Conservation (phyloP, 208 protist genomes). For the Entamoeba histolytica region DNA sequence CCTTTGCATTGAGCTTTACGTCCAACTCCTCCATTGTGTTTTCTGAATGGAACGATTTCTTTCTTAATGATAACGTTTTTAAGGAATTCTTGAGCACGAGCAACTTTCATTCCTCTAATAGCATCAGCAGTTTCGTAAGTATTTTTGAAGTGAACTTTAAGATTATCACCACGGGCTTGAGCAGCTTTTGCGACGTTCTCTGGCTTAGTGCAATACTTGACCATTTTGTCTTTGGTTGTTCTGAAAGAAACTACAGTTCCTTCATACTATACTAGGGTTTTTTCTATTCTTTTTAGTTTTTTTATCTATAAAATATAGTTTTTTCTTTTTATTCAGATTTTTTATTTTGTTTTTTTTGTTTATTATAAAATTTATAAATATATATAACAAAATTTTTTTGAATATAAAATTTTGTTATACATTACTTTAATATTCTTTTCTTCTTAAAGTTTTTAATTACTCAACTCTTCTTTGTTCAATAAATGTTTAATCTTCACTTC, state of each 20-base stretch:
- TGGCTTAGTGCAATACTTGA: not conserved
- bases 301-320: no score
- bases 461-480: no score
- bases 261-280: not conserved
- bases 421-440: no score
- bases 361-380: no score
- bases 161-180: conserved; percentile 41
- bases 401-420: no score
- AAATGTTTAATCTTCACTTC: no score
- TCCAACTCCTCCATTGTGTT: conserved; percentile 58
- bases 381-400: no score
- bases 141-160: conserved; percentile 68
- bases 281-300: not conserved
- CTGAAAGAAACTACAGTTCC: not conserved
- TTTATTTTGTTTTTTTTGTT: no score
- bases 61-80: conserved; percentile 53
- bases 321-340: no score
- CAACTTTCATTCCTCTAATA: conserved; percentile 48
- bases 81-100: conserved; percentile 47
- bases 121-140: conserved; percentile 54
- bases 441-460: no score
- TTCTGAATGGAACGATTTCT: conserved; percentile 54
- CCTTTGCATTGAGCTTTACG: conserved; percentile 65
- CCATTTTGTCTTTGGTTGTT: not conserved
- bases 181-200: not conserved